Percentiles rank a stretch among this genome's conserved stretches.
Conservation (phyloP, 768 basidiomycete genomes). For the Kwoniella newhampshirensis region DNA sequence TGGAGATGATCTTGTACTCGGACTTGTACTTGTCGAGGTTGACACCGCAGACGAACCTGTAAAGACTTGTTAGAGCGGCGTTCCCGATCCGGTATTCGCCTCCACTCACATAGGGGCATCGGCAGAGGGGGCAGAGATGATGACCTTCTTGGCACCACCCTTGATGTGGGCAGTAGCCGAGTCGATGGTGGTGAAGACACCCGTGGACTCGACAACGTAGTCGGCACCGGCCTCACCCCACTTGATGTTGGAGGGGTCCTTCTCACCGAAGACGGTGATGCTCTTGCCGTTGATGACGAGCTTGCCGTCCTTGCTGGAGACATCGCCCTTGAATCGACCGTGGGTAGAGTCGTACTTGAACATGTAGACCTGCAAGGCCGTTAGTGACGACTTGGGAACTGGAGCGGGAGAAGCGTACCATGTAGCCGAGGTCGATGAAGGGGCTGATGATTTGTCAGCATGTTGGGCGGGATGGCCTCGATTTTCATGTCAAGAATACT, state of each 20-base stretch:
- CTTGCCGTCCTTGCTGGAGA: conserved; percentile 82
- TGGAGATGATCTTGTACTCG: conserved; percentile 86
- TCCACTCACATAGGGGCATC: conserved; percentile 54
- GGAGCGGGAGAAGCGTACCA: conserved; percentile 61
- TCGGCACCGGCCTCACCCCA: conserved; percentile 81
- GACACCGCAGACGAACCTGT: conserved; percentile 60
- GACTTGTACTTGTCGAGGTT: conserved; percentile 91
- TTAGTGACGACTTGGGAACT: background rate
- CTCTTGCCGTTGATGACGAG: conserved; percentile 77
- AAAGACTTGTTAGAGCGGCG: background rate
- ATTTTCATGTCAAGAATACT: conserved; percentile 46
- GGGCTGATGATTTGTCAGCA: conserved; percentile 61
- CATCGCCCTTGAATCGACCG: conserved; percentile 71
- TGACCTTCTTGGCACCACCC: conserved; percentile 99
- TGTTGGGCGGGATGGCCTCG: background rate
- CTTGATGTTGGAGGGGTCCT: conserved; percentile 78
- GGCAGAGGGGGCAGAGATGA: conserved; percentile 93
- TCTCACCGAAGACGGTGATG: conserved; percentile 72
- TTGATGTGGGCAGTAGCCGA: conserved; percentile 92
- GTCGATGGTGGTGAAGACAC: conserved; percentile 95
- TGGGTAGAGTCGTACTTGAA: conserved; percentile 54
- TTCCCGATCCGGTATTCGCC: too few species aligned
- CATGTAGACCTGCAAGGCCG: conserved; percentile 42
- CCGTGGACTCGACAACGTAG: conserved; percentile 96
- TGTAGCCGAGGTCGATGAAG: conserved; percentile 95